Evolutionary conservation across 139 green algal genomes (phyloP), one percentile per base, ranked within the genome.

Genomic region (Nannochloris sp.): DNA sequence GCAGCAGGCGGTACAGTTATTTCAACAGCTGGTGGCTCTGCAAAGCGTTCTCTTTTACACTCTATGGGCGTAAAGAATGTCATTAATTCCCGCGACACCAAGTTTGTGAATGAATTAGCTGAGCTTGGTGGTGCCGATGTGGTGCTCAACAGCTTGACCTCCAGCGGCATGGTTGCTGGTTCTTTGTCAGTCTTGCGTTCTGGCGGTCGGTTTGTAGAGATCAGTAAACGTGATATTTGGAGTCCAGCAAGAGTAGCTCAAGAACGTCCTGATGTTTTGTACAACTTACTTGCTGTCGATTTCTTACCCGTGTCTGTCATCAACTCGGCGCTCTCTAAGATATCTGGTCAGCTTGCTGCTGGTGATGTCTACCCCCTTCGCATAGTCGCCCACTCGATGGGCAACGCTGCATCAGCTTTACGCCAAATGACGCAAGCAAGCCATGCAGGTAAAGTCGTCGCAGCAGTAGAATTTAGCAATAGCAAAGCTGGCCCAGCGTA

Each of bases 201-300:
- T 13, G 82, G 82, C 35, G 88, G 78, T 0, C 36, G 70, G 0
- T 71, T 90, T 56, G 77, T 88, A 30, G 88, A 95, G 70, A 91
- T 95, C 55, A 81, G 78, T 68, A 95, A 95, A 82, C 72, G 88
- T 36, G 88, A 91, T 79, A 88, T 95, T 45, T 93, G 83, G 83
- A 80, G 65, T 33, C 51, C 72, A 2, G 61, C 62, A 13, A 68
- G 82, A 27, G 61, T 85, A 6, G 42, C 57, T n/a, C 65, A 81
- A 35, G 82, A 93, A 63, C 83, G 88, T 0, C 81, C 83, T 2
- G 88, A 95, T 63, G 71, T 87, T 37, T 15, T 12, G 1, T 89
- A 86, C 65, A 55, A 64, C 23, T 67, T 92, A 35, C 61, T 95
- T 14, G 88, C 88, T 8, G 72, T 95, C 6, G 88, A 95, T 73